Percentiles rank a stretch among this genome's conserved stretches.
Conservation (phyloP, 2,329 filamentous ascomycete species). For the Aaosphaeria arxii region DNA sequence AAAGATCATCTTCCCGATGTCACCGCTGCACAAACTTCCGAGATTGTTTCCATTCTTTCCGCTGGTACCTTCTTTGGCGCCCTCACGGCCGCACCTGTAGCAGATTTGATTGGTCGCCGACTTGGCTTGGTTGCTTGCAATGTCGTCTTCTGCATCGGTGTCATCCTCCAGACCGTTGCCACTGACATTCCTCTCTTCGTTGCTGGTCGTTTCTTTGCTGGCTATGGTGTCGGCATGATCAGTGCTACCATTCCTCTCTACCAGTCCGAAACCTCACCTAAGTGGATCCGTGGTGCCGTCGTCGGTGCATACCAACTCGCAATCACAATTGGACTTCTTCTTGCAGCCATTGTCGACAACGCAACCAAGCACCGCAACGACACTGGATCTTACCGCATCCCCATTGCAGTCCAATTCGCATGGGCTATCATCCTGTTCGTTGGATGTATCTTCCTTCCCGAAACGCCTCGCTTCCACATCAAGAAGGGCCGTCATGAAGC, state of each 20-base stretch:
- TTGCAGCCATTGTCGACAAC: conserved; percentile 66
- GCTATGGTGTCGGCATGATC: conserved; percentile 41
- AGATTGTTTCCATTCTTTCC: conserved; percentile 80
- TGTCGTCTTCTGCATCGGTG: conserved; percentile 38
- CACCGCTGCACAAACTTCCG: conserved; percentile 56
- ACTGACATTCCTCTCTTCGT: conserved; percentile 37
- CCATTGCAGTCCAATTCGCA: conserved; percentile 70
- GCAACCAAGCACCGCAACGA: conserved; percentile 56
- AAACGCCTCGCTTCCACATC: conserved; percentile 72
- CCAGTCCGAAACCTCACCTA: conserved; percentile 69
- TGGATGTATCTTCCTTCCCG: conserved; percentile 63
- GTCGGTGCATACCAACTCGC: conserved; percentile 68
- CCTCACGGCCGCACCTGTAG: conserved; percentile 63
- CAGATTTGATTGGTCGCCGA: conserved; percentile 69
- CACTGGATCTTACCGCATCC: conserved; percentile 69
- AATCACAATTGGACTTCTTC: conserved; percentile 68
- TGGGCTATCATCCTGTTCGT: conserved; percentile 69
- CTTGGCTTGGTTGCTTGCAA: conserved; percentile 50
- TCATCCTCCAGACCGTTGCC: conserved; percentile 38
- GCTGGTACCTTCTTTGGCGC: conserved; percentile 76
- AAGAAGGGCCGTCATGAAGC: conserved; percentile 60
- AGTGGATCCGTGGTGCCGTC: conserved; percentile 70
- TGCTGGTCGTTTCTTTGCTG: conserved; percentile 42
- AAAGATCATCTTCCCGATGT: conserved; percentile 38
- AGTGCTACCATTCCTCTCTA: conserved; percentile 59